Percentiles rank a stretch among this genome's conserved stretches.
Evolutionary conservation across 2,329 filamentous ascomycete genomes (phyloP).

Genomic region (Fusarium sp.): DNA sequence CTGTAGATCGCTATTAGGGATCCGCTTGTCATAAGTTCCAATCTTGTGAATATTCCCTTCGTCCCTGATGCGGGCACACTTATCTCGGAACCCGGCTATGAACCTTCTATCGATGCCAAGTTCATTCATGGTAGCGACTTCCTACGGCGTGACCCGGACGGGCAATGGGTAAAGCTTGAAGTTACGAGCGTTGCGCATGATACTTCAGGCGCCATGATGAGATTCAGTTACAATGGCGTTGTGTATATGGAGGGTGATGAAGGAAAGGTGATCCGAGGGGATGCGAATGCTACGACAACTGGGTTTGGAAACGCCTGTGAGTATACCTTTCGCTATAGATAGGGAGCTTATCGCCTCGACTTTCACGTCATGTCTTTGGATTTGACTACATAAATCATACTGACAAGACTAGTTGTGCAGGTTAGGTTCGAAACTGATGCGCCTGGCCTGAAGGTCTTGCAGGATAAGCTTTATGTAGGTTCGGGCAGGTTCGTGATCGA

Average conservation of each 20-base stretch:
- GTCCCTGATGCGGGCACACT: conserved; percentile 48
- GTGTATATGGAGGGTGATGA: conserved; percentile 50
- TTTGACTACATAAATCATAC: neutral
- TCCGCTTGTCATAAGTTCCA: conserved; percentile 48
- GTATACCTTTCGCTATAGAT: conserved; percentile 14
- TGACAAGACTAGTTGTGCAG: conserved; percentile 49
- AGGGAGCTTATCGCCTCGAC: neutral
- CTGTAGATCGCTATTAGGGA: conserved; percentile 50
- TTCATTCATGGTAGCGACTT: conserved; percentile 55
- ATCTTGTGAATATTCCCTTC: conserved; percentile 51
- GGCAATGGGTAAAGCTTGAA: conserved; percentile 52
- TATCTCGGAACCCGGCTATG: conserved; percentile 51
- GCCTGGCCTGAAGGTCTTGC: conserved; percentile 49
- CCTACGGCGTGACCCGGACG: conserved; percentile 53
- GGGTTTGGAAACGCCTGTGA: conserved; percentile 55
- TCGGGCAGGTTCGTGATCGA: conserved; percentile 56
- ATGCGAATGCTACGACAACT: conserved; percentile 52
- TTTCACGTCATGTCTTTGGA: neutral
- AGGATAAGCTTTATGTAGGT: conserved; percentile 55
- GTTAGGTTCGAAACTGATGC: conserved; percentile 54
- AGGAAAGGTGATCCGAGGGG: conserved; percentile 50
- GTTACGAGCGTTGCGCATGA: conserved; percentile 52
- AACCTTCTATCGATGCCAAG: conserved; percentile 50
- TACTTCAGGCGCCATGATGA: conserved; percentile 48
- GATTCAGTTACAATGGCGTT: conserved; percentile 54